Evolutionary conservation across 2,329 filamentous ascomycete genomes (phyloP).

Genomic region (Phialophora macrospora): DNA sequence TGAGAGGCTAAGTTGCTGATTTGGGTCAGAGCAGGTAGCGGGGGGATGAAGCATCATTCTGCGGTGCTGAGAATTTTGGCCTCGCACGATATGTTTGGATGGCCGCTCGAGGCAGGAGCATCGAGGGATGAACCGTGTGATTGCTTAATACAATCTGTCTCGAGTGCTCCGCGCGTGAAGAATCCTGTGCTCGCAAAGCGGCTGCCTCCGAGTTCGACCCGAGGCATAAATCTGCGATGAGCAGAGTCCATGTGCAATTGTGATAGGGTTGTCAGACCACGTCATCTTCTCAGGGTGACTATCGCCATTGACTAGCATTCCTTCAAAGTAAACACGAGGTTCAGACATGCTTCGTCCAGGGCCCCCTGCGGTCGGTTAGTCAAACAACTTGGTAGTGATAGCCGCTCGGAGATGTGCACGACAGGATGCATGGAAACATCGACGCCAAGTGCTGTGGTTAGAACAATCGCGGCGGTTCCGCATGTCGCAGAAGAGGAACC

Average conservation of each 20-base stretch:
- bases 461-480: constrained; percentile 9
- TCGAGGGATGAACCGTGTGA: background rate
- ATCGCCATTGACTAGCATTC: background rate
- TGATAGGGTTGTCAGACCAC: background rate
- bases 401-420: constrained; percentile 20
- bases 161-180: background rate
- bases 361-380: background rate
- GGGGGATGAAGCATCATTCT: background rate
- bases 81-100: background rate
- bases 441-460: background rate
- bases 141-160: background rate
- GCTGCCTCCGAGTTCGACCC: background rate
- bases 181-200: background rate
- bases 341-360: background rate
- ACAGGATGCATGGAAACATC: constrained; percentile 16
- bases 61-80: background rate
- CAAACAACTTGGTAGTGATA: constrained; percentile 6
- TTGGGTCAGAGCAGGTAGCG: background rate
- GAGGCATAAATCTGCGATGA: background rate
- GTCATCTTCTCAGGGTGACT: background rate
- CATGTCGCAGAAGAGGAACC: background rate
- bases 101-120: background rate
- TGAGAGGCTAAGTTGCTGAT: background rate
- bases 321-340: background rate
- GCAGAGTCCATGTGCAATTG: background rate